A percentile compares a stretch with the other conserved stretches of the same genome.
phyloP scores from a whole-genome alignment of 768 basidiomycete species.

The Tulasnella sp. region DNA sequence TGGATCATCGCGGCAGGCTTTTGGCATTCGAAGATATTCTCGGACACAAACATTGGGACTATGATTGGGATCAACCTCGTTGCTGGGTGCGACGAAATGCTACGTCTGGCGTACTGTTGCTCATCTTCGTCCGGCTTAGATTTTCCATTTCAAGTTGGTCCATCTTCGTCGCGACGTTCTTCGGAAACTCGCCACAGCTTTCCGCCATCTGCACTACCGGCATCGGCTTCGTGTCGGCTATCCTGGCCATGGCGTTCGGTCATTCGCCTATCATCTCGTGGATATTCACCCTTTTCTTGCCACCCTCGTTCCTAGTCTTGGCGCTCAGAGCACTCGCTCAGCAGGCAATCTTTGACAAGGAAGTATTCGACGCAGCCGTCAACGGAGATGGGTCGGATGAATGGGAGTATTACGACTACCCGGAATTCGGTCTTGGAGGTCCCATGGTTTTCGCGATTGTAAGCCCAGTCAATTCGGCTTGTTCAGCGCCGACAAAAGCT shows the following conservation, averaged over 20 bases:
- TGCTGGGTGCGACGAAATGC: slow-evolving; percentile 25
- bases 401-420: background rate
- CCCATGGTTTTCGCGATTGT: background rate
- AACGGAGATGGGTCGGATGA: background rate
- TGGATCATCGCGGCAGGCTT: slow-evolving; percentile 57
- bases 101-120: background rate
- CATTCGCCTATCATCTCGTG: slow-evolving; percentile 38
- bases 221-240: slow-evolving; percentile 51
- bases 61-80: slow-evolving; percentile 55
- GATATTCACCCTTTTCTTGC: slow-evolving; percentile 59
- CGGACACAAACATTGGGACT: slow-evolving; percentile 43
- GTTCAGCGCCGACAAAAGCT: background rate
- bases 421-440: background rate
- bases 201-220: slow-evolving; percentile 58
- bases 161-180: slow-evolving; percentile 56
- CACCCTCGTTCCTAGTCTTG: slow-evolving; percentile 66
- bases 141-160: slow-evolving; percentile 60
- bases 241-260: slow-evolving; percentile 47
- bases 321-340: slow-evolving; percentile 57
- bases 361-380: background rate
- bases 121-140: slow-evolving; percentile 24
- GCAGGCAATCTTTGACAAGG: slow-evolving; percentile 38
- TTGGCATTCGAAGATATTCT: slow-evolving; percentile 61
- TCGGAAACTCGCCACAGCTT: slow-evolving; percentile 61
- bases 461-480: background rate